Percentiles rank a stretch among this genome's conserved stretches.
These are phyloP conservation scores for Fragilariopsis cylindrus DNA, from an alignment of 108 stramenopile genomes.

Conservation along the genomic window DNA sequence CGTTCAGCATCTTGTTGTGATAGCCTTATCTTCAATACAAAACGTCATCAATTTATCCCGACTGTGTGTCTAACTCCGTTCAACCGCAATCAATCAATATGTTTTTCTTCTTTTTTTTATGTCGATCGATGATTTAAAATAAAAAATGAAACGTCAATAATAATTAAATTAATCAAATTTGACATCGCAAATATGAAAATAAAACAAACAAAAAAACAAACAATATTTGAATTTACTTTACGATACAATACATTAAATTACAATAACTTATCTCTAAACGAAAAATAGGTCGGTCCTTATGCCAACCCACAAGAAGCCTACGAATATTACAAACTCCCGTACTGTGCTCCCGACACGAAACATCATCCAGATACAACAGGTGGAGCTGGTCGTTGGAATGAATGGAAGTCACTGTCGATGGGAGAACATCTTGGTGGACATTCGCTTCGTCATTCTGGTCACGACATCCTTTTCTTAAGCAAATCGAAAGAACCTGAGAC, in stretches of 20 bases:
- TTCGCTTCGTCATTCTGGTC: conserved; percentile 82
- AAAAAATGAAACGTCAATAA: too few relatives aligned
- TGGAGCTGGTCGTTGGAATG: conserved; percentile 79
- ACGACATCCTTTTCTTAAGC: conserved; percentile 70
- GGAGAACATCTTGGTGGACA: conserved; percentile 82
- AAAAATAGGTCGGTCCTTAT: conserved; percentile 91
- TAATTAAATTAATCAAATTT: too few relatives aligned
- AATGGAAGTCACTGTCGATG: conserved; percentile 76
- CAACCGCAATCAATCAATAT: background rate
- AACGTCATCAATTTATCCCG: too few relatives aligned
- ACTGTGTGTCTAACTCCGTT: background rate
- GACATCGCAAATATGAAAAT: too few relatives aligned
- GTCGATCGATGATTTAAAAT: too few relatives aligned
- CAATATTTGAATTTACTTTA: background rate
- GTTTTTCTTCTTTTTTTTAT: background rate
- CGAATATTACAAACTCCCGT: conserved; percentile 96
- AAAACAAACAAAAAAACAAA: too few relatives aligned
- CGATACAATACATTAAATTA: background rate
- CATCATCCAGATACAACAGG: conserved; percentile 68
- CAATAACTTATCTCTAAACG: background rate
- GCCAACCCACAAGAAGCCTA: conserved; percentile 99
- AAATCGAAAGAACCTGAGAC: conserved; percentile 56
- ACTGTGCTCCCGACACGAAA: conserved; percentile 92
- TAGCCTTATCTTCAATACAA: too few relatives aligned
- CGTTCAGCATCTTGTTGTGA: too few relatives aligned